Base-by-base conservation (phyloP, 1,284 basidiomycete genomes). In the Takashimella koratensis region DNA sequence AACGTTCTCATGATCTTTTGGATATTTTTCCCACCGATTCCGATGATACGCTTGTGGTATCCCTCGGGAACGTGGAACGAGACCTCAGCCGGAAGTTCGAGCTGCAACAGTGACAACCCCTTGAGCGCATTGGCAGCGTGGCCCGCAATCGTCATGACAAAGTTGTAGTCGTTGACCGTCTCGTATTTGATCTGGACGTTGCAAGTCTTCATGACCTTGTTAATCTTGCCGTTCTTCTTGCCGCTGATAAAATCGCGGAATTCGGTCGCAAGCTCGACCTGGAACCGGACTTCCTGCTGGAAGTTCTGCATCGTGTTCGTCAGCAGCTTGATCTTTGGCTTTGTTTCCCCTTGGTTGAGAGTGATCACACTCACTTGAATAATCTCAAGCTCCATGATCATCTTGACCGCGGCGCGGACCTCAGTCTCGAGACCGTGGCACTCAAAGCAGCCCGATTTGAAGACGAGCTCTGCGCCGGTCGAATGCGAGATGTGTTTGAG, bases 1-100 rank as follows among this genome's bases (percentile, higher is more conserved):
- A 89, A 97, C 76, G 96, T 94, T 79, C 98, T 98, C 95, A 99
- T 99, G 76, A 98, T 98, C 57, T 92, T 85, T 57, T 98, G 95
- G 56, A 99, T 98, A 77, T 95, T 98, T 70, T 94, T 89, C 26
- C 95, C 95, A 43, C 93, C 95, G 23, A 98, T 95, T 57, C 95
- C 95, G 64, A 99, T 99, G 74, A 98, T 98, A 58, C 96, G 89
- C 78, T 98, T 98, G 80, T 98, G 95, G 75, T 98, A 98, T 47
- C 86, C 85, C 77, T 99, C 95, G 21, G 96, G 95, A 6, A 98
- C 93, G 76, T 98, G 94, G 83, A 98, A 98, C 22, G 93, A 97
- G 50, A 97, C 89, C 76, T 98, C 95, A n/a, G 96, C 94, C 1
- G 95, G 95, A 19, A 98, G 79, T 76, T 98, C 95, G 74, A 98